Evolutionary conservation across 2,329 filamentous ascomycete species (phyloP), one percentile per base, ranked within the genome.

Genomic region (Sarocladium strictum): DNA sequence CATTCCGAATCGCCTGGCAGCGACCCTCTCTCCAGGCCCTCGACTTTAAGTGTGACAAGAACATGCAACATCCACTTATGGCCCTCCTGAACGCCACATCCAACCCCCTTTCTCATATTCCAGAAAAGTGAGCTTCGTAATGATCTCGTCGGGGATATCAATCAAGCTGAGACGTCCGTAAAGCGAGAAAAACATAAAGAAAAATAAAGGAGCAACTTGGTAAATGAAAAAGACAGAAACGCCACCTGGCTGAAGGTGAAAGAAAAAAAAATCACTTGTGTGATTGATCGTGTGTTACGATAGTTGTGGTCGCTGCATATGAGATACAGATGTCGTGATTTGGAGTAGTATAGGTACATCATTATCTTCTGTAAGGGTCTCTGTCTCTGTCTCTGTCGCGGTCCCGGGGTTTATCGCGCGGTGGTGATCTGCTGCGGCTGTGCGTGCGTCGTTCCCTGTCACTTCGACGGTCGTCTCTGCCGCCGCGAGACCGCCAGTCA

Each of bases 301-400:
- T 33, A 9, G 35, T 19, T 38, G 35, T 19, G 11, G 35, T 19
- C n/a, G 35, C 35, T 38, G 35, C n/a, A 38, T 19, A 38, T 38
- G 35, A 3, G 40, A 43, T 3, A 43, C 17, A 19, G 12, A 29
- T 15, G 10, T 21, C 47, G 26, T 15, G 27, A 5, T 7, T 21
- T 49, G 23, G 41, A 23, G 17, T 23, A n/a, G 43, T 27, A 10
- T 11, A 29, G 23, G n/a, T 29, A 27, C 11, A 17, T 49, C 11
- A 9, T 19, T 40, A 53, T 53, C 32, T 38, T 21, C 50, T 53
- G 32, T 40, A 40, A 26, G 50, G 50, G 23, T 53, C 53, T 17
- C 75, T 70, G 40, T 81, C 77, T 29, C 74, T 64, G 21, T 70
- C 67, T 43, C 75, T 65, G 17, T 77, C 75, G 56, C 70, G 65